A percentile compares a stretch with the other conserved stretches of the same genome.
Evolutionary conservation across 108 stramenopile genomes (phyloP).

Genomic region (Cyclotella atomus): DNA sequence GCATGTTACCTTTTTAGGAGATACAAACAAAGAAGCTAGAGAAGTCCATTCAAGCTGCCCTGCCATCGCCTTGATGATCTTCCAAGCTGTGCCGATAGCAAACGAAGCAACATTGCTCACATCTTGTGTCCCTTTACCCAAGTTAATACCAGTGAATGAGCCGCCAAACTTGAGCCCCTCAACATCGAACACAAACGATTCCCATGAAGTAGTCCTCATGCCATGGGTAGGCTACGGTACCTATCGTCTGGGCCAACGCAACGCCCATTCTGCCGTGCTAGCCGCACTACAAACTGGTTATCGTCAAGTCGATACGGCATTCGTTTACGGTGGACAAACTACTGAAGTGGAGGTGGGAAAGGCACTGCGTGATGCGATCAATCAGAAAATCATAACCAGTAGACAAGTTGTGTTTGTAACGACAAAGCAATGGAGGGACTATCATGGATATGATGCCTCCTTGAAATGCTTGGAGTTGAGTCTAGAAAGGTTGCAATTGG

Average conservation of each 20-base stretch:
- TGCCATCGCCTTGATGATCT: too few relatives aligned
- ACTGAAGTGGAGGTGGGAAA: conserved; percentile 71
- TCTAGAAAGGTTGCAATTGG: conserved; percentile 60
- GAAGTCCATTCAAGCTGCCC: too few relatives aligned
- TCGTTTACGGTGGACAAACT: conserved; percentile 81
- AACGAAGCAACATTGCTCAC: conserved; percentile 11
- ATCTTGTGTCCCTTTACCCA: conserved; percentile 4
- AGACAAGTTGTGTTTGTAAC: conserved; percentile 64
- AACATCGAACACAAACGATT: too few relatives aligned
- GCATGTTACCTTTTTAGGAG: too few relatives aligned
- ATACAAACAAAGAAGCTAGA: too few relatives aligned
- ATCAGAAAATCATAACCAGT: conserved; percentile 35
- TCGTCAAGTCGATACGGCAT: conserved; percentile 78
- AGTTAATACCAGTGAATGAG: neutral
- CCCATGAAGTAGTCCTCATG: conserved; percentile 24
- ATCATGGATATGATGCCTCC: conserved; percentile 76
- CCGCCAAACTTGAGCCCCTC: neutral
- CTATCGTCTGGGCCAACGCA: conserved; percentile 62
- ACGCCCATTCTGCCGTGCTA: conserved; percentile 46
- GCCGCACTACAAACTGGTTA: conserved; percentile 66
- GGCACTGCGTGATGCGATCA: conserved; percentile 61
- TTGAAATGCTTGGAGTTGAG: conserved; percentile 65
- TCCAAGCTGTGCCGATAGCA: neutral
- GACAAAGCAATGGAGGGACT: conserved; percentile 85
- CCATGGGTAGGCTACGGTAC: conserved; percentile 82